Percentiles rank a stretch among this genome's conserved stretches.
Conservation (phyloP, 2,329 filamentous ascomycete genomes). For the Lasiodiplodia sp. region DNA sequence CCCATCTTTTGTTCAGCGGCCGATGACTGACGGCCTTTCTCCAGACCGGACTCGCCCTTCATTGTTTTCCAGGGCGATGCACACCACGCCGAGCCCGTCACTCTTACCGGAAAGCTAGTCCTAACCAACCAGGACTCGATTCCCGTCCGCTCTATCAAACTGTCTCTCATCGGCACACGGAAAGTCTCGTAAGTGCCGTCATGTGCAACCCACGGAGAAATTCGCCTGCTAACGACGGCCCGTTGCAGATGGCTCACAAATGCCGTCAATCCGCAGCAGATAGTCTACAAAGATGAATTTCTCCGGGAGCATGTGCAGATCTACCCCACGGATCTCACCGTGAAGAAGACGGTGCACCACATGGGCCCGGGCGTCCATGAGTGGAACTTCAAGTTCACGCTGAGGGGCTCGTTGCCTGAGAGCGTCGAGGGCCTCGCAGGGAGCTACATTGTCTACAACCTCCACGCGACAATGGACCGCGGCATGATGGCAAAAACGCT, state of each 20-base stretch:
- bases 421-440: constrained; percentile 89
- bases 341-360: constrained; percentile 53
- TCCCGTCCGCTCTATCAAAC: constrained; percentile 55
- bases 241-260: constrained; percentile 45
- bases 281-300: constrained; percentile 56
- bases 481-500: constrained; percentile 90
- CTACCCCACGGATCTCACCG: constrained; percentile 51
- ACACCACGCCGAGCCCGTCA: constrained; percentile 53
- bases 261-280: constrained; percentile 50
- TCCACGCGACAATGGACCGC: constrained; percentile 87
- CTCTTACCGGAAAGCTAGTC: constrained; percentile 55
- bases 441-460: constrained; percentile 85
- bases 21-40: constrained; percentile 1
- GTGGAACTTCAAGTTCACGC: constrained; percentile 58
- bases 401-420: constrained; percentile 67
- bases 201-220: neutral
- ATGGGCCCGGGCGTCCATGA: constrained; percentile 58
- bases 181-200: constrained; percentile 52
- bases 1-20: neutral
- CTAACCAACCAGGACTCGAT: constrained; percentile 57
- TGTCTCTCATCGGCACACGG: constrained; percentile 56
- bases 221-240: constrained; percentile 12
- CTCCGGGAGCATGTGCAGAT: constrained; percentile 54
- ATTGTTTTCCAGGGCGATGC: constrained; percentile 59
- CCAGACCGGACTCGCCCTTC: constrained; percentile 55